phyloP scores from a whole-genome alignment of 257 asterid species.

The Nyctanthes arbortristis region DNA sequence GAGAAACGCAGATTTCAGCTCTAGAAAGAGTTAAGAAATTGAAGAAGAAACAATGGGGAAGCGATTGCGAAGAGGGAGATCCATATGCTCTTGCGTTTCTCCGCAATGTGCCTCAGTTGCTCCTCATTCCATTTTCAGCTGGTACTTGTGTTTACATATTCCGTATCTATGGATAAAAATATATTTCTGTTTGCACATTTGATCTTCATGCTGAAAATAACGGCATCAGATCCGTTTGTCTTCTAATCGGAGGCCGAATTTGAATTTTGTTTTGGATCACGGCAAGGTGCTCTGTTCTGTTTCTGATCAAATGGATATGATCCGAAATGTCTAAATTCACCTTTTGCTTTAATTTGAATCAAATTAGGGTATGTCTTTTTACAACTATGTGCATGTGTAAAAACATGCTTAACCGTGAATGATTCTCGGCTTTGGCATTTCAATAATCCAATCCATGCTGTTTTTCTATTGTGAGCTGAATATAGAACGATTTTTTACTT shows the following conservation, averaged over 20 bases:
- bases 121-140: constrained; percentile 67
- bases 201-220: neutral
- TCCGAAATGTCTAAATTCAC: neutral
- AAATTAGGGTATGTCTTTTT: neutral
- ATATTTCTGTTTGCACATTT: neutral
- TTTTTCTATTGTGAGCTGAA: constrained; percentile 11
- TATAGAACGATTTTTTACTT: neutral
- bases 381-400: neutral
- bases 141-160: constrained; percentile 39
- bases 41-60: neutral
- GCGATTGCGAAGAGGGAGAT: constrained; percentile 71
- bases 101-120: constrained; percentile 49
- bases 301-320: neutral
- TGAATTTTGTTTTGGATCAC: constrained; percentile 4
- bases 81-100: constrained; percentile 78
- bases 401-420: neutral
- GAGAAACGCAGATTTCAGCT: neutral
- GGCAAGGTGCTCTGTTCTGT: neutral
- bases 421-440: neutral
- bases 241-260: constrained; percentile 8
- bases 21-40: neutral
- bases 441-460: constrained; percentile 16
- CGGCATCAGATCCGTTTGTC: neutral
- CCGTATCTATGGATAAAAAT: neutral
- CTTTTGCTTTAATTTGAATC: neutral